phyloP scores from a whole-genome alignment of 2,329 filamentous ascomycete species.

The Alternaria solani region DNA sequence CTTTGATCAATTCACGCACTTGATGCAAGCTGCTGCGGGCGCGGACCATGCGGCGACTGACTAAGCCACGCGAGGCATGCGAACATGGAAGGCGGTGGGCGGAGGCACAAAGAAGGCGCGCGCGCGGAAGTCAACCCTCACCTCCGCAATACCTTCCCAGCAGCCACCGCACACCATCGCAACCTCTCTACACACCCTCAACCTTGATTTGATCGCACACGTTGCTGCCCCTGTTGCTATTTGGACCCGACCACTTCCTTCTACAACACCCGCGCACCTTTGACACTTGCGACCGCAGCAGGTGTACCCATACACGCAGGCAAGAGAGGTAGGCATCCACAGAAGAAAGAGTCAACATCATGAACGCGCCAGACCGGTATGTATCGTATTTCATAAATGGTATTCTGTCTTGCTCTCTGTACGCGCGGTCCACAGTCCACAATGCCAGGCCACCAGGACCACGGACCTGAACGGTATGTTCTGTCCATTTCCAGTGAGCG shows the following conservation, averaged over 20 bases:
- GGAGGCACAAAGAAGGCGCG: conserved; percentile 27
- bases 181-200: neutral
- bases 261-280: neutral
- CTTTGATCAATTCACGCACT: neutral
- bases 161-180: neutral
- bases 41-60: conserved; percentile 2
- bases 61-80: conserved; percentile 13
- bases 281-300: conserved; percentile 9
- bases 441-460: neutral
- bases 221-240: neutral
- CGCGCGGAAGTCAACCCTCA: conserved; percentile 16
- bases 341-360: conserved; percentile 26
- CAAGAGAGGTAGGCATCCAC: conserved; percentile 9
- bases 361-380: conserved; percentile 52
- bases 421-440: conserved; percentile 12
- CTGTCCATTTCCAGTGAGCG: conserved; percentile 6
- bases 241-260: neutral
- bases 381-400: conserved; percentile 12
- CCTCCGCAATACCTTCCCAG: conserved; percentile 17
- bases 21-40: neutral
- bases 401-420: conserved; percentile 3
- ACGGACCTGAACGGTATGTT: conserved; percentile 10
- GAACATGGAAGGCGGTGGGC: conserved; percentile 22
- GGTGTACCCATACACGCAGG: neutral
- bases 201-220: neutral